These are phyloP conservation scores for Xylaria venustula DNA, from an alignment of 495 filamentous ascomycete genomes.

Conservation along the genomic window DNA sequence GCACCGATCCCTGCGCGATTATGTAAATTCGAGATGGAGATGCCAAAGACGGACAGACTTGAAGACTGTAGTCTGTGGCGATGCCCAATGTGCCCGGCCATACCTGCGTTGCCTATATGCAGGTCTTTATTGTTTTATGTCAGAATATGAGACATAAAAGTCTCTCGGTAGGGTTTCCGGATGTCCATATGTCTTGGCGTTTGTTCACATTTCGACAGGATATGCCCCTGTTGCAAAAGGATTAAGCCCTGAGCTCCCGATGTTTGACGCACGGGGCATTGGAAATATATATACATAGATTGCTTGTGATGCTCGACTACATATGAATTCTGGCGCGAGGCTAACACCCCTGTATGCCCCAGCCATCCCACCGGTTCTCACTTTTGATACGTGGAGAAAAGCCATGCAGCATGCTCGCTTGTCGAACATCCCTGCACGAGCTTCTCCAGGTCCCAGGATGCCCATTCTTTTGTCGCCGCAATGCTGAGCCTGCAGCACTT, in stretches of 20 bases:
- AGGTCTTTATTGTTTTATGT: slow-evolving; percentile 2
- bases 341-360: background rate
- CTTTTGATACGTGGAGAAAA: background rate
- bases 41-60: background rate
- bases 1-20: slow-evolving; percentile 1
- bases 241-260: too few species aligned
- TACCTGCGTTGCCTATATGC: background rate
- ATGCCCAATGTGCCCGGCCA: slow-evolving; percentile 12
- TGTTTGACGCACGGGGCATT: background rate
- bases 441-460: background rate
- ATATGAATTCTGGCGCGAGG: background rate
- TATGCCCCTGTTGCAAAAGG: too few species aligned
- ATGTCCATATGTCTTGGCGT: too few species aligned
- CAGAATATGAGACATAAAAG: too few species aligned
- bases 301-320: too few species aligned
- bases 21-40: slow-evolving; percentile 5
- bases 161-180: too few species aligned
- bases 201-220: too few species aligned
- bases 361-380: background rate
- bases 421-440: background rate
- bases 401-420: slow-evolving; percentile 1
- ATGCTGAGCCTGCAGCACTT: background rate
- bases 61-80: slow-evolving; percentile 5
- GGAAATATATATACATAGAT: background rate
- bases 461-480: background rate